Base-by-base conservation (phyloP, 331 rosid species). In the Spiraea crenata region DNA sequence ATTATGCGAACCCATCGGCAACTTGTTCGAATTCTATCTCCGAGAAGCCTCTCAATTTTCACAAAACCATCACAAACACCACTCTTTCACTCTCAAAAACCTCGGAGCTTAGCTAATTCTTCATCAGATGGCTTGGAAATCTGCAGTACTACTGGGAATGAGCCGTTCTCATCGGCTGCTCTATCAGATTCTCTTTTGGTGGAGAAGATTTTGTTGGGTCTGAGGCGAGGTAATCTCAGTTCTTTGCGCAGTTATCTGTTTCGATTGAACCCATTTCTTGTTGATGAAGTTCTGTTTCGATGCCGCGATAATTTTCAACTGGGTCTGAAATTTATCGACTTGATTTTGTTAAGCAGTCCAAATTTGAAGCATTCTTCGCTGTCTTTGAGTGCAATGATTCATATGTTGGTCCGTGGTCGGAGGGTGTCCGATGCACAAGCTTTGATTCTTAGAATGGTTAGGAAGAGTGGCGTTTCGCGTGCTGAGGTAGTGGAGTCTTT, bases 401-500 rank as follows among this genome's bases (percentile, higher is more conserved):
- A 93, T 66, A 49, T 85, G 39, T 74, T 90, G 70, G 78, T 93
- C 45, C 78, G 85, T 2, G 17, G 79, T 48, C 63, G 84, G 76
- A 93, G 84, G 65, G 76, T 82, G 5, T 77, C 89, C 3, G 89
- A 93, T 73, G 98, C 98, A 1, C 98, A 93, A 60, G 81, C 87
- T 16, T 72, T 86, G 60, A 66, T 93, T 69, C 90, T 93, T 65
- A 70, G 90, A 69, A 82, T 86, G 85, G 87, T 90, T 31, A 77
- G 93, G 56, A 88, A 80, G 70, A 77, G 93, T 44, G 96, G 96
- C 11, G 88, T 82, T 48, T 83, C 97, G 0, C 86, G 97, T 39
- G 71, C 66, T 16, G 85, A 85, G 52, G 65, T 93, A 4, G 80
- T 90, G 15, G 87, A 82, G 15, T 87, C 90, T 8, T 76, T 91